Base-by-base conservation (phyloP, 257 asterid genomes). In the Nicotiana knightiana region DNA sequence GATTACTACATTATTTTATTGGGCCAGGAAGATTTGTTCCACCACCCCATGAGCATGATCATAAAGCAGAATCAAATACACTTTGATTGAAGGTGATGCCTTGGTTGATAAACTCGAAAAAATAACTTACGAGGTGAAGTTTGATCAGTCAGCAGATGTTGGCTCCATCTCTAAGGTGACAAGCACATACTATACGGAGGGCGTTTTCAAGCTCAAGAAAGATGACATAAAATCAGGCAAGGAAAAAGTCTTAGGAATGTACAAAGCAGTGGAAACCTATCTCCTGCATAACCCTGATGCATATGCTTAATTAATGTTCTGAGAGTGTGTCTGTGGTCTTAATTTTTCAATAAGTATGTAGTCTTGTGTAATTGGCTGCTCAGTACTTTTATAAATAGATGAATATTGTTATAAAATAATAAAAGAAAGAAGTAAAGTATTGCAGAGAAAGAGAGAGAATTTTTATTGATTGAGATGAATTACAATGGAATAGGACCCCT, bases 91-190 rank as follows among this genome's bases (percentile, higher is more conserved):
- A 61, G 66, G 66, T 12, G 66, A 61, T 21, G 66, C 66, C 32
- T 61, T 61, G 15, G 15, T 61, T 7, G 66, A 61, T 1, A 61
- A 8, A 61, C 30, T 21, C 5, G 32, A 61, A 21, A 61, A 61
- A 9, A 61, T 61, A 61, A 61, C 66, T 61, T 61, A 61, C 21
- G 66, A 61, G 77, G 88, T 85, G 24, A 85, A 81, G 28, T 79
- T 87, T 46, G 88, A 83, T 83, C 81, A 81, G 71, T 70, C 86
- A 12, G 59, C 35, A 6, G 81, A 83, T 43, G 90, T 87, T 8
- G 90, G 88, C 43, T 81, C 88, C 21, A 64, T 83, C 39, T 83
- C 88, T 3, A 87, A 85, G 86, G 90, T 87, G 8, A 87, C 88
- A 9, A 87, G 88, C 88, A 85, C 81, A 39, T 87, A 87, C 80